Conservation (phyloP, 176 grass and related monocot genomes). For the Juncus inflexus region DNA sequence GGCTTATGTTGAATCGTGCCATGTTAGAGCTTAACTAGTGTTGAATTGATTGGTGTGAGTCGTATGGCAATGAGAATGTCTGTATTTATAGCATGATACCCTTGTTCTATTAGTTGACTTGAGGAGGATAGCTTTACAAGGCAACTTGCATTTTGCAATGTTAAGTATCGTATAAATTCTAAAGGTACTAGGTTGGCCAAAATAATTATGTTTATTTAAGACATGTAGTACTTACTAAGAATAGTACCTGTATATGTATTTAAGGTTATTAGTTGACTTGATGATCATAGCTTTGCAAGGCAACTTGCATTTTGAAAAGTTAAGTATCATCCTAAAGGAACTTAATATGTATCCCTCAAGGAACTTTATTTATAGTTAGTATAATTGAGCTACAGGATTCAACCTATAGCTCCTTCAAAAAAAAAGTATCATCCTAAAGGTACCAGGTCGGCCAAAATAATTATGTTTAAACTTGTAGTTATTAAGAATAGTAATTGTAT, state of each 20-base stretch:
- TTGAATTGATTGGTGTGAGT: not conserved
- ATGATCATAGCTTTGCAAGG: not conserved
- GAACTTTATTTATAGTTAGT: not conserved
- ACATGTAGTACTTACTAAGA: no score
- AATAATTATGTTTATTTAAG: no score
- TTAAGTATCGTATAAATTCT: not conserved
- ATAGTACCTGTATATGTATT: no score
- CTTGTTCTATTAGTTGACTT: not conserved
- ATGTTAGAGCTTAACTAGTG: not conserved
- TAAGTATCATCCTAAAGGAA: not conserved
- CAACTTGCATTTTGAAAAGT: not conserved
- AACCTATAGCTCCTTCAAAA: no score
- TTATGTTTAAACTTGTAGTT: no score
- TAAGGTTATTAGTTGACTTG: not conserved
- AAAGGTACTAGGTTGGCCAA: no score
- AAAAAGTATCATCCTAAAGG: no score
- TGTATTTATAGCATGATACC: constrained; percentile 9
- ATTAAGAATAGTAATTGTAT: no score
- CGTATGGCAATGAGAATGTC: not conserved
- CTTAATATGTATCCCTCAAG: no score
- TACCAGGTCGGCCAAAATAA: no score
- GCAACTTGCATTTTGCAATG: not conserved
- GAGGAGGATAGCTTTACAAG: not conserved
- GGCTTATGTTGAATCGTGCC: not conserved
- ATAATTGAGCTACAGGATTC: not conserved